phyloP scores from a whole-genome alignment of 805 yeast genomes.

The Monosporozyma servazzii region DNA sequence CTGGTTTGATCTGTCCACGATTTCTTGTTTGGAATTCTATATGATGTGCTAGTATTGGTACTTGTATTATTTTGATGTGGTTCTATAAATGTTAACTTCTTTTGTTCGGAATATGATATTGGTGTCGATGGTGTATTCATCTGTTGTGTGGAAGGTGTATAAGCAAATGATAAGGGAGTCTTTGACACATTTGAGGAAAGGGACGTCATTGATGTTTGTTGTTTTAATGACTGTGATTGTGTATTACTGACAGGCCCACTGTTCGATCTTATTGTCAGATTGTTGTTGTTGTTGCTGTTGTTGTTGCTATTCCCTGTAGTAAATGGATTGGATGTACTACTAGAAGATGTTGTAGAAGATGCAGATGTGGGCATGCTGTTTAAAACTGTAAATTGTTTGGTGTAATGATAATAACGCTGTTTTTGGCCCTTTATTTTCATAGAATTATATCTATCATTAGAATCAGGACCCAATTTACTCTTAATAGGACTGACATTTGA shows the following conservation, averaged over 20 bases:
- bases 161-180: constrained; percentile 21
- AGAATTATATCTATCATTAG: constrained; percentile 16
- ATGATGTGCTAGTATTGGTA: not conserved
- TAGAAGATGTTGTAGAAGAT: not conserved
- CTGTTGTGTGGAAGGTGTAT: constrained; percentile 18
- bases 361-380: not conserved
- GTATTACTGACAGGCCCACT: constrained; percentile 1
- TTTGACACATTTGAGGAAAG: constrained; percentile 19
- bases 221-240: constrained; percentile 19
- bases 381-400: constrained; percentile 16
- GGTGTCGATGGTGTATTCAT: constrained; percentile 20
- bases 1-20: constrained; percentile 3
- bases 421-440: constrained; percentile 28
- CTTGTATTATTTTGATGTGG: constrained; percentile 2
- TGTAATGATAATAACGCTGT: constrained; percentile 26
- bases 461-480: constrained; percentile 1
- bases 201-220: constrained; percentile 21
- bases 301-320: constrained; percentile 5
- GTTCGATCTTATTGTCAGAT: constrained; percentile 1
- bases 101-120: constrained; percentile 7
- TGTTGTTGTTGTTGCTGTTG: constrained; percentile 4
- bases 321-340: constrained; percentile 5
- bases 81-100: constrained; percentile 6
- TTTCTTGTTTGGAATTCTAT: constrained; percentile 2
- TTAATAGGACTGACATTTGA: constrained; percentile 6